A percentile compares a stretch with the other conserved stretches of the same genome.
These are phyloP conservation scores for Aspergillus ellipticus DNA, from an alignment of 495 filamentous ascomycete genomes.

Conservation along the genomic window DNA sequence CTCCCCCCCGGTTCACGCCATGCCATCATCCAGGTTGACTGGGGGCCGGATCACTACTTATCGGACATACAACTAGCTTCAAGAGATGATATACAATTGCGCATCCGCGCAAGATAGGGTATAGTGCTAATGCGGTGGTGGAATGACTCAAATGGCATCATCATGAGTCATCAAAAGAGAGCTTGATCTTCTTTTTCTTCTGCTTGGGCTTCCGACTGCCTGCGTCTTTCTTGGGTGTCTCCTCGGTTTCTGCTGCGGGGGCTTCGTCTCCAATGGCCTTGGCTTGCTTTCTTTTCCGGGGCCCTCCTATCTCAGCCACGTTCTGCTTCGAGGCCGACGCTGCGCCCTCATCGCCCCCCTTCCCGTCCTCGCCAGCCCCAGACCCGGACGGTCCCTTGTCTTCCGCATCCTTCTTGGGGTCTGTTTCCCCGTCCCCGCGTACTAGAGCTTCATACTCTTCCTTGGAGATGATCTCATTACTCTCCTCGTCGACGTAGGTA, in stretches of 20 bases:
- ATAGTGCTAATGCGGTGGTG: not conserved
- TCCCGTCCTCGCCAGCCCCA: constrained; percentile 10
- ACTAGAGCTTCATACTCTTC: constrained; percentile 45
- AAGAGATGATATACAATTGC: not conserved
- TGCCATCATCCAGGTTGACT: not conserved
- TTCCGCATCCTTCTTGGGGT: constrained; percentile 13
- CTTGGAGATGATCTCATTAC: constrained; percentile 45
- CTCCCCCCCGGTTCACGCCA: no score
- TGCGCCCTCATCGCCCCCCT: constrained; percentile 18
- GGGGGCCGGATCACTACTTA: not conserved
- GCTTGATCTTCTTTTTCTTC: constrained; percentile 47
- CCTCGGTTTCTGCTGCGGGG: constrained; percentile 21
- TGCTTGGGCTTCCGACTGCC: constrained; percentile 33
- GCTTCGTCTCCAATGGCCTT: constrained; percentile 39
- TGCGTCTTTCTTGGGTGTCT: constrained; percentile 21
- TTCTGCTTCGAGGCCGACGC: constrained; percentile 28
- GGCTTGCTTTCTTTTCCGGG: constrained; percentile 42
- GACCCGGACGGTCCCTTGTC: not conserved
- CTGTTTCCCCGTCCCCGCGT: constrained; percentile 16
- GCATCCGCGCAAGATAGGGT: not conserved
- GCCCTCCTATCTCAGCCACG: constrained; percentile 40
- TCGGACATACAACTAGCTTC: not conserved
- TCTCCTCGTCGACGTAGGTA: constrained; percentile 47
- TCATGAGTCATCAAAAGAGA: constrained; percentile 39
- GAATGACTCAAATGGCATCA: not conserved